Conservation (phyloP, 139 green algal genomes). For the Chlorella vulgaris region DNA sequence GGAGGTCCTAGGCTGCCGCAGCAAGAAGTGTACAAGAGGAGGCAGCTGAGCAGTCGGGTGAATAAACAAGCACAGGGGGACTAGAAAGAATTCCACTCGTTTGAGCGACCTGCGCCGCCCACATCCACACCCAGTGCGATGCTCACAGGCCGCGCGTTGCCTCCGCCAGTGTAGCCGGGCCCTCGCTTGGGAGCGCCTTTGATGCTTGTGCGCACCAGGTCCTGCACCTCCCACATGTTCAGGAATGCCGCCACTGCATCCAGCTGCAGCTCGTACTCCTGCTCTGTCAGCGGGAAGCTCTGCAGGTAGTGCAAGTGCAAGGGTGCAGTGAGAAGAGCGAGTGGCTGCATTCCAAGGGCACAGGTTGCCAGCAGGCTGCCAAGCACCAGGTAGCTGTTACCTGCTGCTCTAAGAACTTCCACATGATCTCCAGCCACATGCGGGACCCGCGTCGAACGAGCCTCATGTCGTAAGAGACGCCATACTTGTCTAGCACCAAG, state of each 20-base stretch:
- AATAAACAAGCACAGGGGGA: neutral
- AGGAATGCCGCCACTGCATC: constrained; percentile 55
- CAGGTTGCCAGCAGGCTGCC: neutral
- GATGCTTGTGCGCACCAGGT: constrained; percentile 50
- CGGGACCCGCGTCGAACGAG: constrained; percentile 17
- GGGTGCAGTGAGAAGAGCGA: neutral
- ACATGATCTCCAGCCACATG: constrained; percentile 56
- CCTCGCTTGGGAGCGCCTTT: constrained; percentile 11
- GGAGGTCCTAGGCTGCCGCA: too few relatives aligned
- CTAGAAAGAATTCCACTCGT: constrained; percentile 15
- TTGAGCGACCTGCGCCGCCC: neutral
- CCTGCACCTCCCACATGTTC: constrained; percentile 48
- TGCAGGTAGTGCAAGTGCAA: neutral
- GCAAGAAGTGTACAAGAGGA: too few relatives aligned
- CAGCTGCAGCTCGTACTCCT: constrained; percentile 63
- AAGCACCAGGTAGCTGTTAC: too few relatives aligned
- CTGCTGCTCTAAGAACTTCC: constrained; percentile 62
- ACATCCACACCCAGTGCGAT: constrained; percentile 38
- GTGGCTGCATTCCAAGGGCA: neutral
- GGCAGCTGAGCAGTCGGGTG: too few relatives aligned
- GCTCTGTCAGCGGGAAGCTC: constrained; percentile 56
- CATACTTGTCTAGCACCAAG: constrained; percentile 38
- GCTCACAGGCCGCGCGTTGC: constrained; percentile 32
- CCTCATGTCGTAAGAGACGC: constrained; percentile 24
- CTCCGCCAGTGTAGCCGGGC: constrained; percentile 43